A percentile compares a stretch with the other conserved stretches of the same genome.
Conservation (phyloP, 495 filamentous ascomycete species). For the Extremus antarcticus region DNA sequence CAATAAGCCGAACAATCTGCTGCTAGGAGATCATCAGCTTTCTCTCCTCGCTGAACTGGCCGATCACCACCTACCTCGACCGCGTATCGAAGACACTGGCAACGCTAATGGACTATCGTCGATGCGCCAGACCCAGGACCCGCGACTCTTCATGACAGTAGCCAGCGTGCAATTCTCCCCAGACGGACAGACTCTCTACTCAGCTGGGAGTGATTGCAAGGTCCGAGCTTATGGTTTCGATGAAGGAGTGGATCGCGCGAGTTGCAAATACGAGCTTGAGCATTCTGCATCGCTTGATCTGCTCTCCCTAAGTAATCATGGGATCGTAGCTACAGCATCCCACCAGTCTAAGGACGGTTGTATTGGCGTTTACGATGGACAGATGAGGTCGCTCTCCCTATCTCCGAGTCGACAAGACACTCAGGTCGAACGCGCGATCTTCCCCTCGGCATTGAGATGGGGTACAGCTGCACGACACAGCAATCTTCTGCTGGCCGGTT, state of each 20-base stretch:
- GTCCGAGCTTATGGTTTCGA: slow-evolving; percentile 64
- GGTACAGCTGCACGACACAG: slow-evolving; percentile 41
- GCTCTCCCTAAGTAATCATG: slow-evolving; percentile 40
- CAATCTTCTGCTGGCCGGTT: slow-evolving; percentile 62
- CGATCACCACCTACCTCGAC: slow-evolving; percentile 54
- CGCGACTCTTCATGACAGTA: slow-evolving; percentile 65
- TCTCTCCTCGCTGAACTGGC: slow-evolving; percentile 53
- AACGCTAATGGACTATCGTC: slow-evolving; percentile 40
- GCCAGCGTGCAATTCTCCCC: slow-evolving; percentile 61
- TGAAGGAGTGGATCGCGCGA: slow-evolving; percentile 22
- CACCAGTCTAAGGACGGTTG: slow-evolving; percentile 15
- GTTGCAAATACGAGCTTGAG: slow-evolving; percentile 41
- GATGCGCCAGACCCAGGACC: slow-evolving; percentile 54
- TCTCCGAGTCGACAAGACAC: slow-evolving; percentile 20
- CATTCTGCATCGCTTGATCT: slow-evolving; percentile 64
- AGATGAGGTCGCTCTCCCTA: background rate
- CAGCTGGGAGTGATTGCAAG: slow-evolving; percentile 68
- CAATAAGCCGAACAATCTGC: slow-evolving; percentile 66
- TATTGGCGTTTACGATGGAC: slow-evolving; percentile 4
- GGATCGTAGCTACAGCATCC: slow-evolving; percentile 43
- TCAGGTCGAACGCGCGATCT: slow-evolving; percentile 43
- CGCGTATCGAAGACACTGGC: slow-evolving; percentile 26
- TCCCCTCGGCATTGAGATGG: slow-evolving; percentile 67
- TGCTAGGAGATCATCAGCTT: slow-evolving; percentile 51
- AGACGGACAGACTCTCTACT: slow-evolving; percentile 49